A percentile compares a stretch with the other conserved stretches of the same genome.
Evolutionary conservation across 441 rosid genomes (phyloP).

Genomic region (Rhodomyrtus psidioides): DNA sequence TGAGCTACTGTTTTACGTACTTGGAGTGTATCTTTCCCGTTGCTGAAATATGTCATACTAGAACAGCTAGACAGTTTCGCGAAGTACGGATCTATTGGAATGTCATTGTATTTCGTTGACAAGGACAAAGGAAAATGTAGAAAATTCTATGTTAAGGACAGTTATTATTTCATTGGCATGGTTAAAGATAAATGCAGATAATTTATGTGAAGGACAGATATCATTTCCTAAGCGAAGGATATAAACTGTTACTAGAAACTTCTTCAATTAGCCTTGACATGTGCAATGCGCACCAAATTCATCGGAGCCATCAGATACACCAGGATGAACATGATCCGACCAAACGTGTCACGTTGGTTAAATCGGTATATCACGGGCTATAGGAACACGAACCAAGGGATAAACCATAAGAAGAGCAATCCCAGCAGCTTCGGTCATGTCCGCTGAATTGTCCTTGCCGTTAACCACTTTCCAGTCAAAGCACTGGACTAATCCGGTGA

Average conservation of each 20-base stretch:
- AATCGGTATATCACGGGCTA: not conserved
- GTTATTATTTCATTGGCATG: not conserved
- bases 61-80: not conserved
- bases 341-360: not conserved
- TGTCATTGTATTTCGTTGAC: not conserved
- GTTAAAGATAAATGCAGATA: not conserved
- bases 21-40: not conserved
- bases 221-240: not conserved
- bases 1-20: not conserved
- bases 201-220: not conserved
- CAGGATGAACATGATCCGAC: not conserved
- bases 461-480: constrained; percentile 15
- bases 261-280: not conserved
- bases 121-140: not conserved
- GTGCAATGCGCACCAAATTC: not conserved
- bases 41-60: not conserved
- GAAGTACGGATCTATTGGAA: not conserved
- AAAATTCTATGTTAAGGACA: not conserved
- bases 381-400: not conserved
- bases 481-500: constrained; percentile 25
- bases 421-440: not conserved
- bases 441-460: not conserved
- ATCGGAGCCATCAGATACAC: not conserved
- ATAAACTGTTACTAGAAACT: not conserved
- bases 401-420: not conserved